Evolutionary conservation across 23 red algal genomes (phyloP).

Genomic region (Gracilariopsis chorda): DNA sequence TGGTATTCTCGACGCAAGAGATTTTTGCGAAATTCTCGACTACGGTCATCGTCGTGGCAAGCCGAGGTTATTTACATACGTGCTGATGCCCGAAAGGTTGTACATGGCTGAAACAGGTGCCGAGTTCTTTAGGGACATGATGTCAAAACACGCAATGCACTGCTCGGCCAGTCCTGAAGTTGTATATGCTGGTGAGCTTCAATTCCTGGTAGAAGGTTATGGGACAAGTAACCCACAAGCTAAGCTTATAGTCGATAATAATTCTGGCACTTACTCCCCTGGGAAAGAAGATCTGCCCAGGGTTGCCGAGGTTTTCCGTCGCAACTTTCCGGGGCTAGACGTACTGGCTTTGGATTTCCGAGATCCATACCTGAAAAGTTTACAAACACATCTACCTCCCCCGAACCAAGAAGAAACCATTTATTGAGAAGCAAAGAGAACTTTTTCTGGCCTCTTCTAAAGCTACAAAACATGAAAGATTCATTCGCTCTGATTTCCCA

Average conservation of each 20-base stretch:
- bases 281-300: constrained; percentile 48
- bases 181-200: constrained; percentile 62
- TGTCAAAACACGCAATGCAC: constrained; percentile 68
- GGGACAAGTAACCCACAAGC: not conserved
- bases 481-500: no score
- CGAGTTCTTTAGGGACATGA: constrained; percentile 61
- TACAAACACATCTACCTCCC: not conserved
- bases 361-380: constrained; percentile 20
- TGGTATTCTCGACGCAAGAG: constrained; percentile 8
- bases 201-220: constrained; percentile 4
- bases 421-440: not conserved
- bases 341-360: constrained; percentile 34
- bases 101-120: constrained; percentile 70
- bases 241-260: constrained; percentile 59
- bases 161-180: constrained; percentile 43
- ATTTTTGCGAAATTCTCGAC: constrained; percentile 62
- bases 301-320: constrained; percentile 50
- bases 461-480: no score
- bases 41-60: constrained; percentile 49
- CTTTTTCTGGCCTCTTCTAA: no score
- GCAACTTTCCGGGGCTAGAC: constrained; percentile 58
- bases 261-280: constrained; percentile 64
- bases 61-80: constrained; percentile 65
- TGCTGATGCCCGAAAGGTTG: constrained; percentile 30
- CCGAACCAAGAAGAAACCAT: constrained; percentile 29